phyloP scores from a whole-genome alignment of 768 basidiomycete genomes.

The Mycena rosella region DNA sequence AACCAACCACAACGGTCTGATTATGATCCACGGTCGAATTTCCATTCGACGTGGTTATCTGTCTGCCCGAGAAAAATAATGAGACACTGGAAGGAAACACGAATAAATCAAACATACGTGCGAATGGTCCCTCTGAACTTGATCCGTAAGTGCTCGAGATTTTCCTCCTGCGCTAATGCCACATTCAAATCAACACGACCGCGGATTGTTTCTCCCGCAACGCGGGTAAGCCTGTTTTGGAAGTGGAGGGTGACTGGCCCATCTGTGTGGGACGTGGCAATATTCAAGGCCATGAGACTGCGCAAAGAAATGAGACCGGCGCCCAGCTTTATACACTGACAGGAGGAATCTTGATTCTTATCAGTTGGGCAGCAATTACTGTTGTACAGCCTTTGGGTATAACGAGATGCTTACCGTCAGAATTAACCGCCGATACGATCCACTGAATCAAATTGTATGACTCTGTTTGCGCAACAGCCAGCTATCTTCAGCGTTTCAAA shows the following conservation, averaged over 20 bases:
- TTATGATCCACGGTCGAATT: not conserved
- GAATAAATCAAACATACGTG: not conserved
- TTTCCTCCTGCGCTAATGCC: constrained; percentile 25
- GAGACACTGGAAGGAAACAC: not conserved
- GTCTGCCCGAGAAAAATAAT: not conserved
- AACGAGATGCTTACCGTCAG: not conserved
- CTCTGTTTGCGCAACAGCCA: too few relatives aligned
- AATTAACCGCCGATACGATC: too few relatives aligned
- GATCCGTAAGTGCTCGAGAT: constrained; percentile 27
- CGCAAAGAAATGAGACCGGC: not conserved
- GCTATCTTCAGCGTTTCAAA: too few relatives aligned
- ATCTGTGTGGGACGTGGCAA: constrained; percentile 6
- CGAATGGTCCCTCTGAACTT: constrained; percentile 25
- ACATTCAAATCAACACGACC: constrained; percentile 29
- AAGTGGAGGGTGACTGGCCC: constrained; percentile 27
- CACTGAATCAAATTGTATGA: too few relatives aligned
- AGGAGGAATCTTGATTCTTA: not conserved
- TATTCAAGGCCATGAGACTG: constrained; percentile 4
- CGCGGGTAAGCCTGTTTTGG: constrained; percentile 21
- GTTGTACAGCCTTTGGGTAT: not conserved
- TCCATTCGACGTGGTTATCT: constrained; percentile 8
- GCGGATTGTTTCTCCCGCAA: constrained; percentile 26
- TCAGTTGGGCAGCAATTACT: not conserved
- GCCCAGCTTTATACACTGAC: not conserved
- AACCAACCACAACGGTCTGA: constrained; percentile 8